phyloP scores from a whole-genome alignment of 2,329 filamentous ascomycete genomes.

The Cercospora sp. region DNA sequence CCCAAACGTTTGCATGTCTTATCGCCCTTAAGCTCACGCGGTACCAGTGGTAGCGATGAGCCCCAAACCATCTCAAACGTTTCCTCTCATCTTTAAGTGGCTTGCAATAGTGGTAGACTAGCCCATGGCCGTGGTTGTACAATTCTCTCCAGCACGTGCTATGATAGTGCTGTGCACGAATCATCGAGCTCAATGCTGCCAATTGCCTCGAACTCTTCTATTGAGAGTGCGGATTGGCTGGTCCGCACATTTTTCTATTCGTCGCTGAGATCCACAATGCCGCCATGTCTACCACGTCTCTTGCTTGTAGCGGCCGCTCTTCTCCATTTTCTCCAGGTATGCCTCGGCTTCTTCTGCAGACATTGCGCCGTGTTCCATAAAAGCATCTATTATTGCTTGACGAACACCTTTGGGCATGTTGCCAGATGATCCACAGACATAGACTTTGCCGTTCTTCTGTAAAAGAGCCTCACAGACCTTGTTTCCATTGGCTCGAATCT shows the following conservation, averaged over 20 bases:
- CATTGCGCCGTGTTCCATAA: slow-evolving; percentile 46
- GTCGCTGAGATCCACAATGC: not conserved
- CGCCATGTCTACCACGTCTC: slow-evolving; percentile 62
- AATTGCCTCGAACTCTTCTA: no score
- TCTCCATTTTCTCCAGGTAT: slow-evolving; percentile 57
- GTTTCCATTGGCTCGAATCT: slow-evolving; percentile 53
- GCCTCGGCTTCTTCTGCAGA: slow-evolving; percentile 59
- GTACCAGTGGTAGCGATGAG: not conserved
- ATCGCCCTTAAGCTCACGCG: not conserved
- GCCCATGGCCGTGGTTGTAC: not conserved
- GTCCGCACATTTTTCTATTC: not conserved
- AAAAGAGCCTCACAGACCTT: slow-evolving; percentile 56
- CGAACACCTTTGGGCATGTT: slow-evolving; percentile 71
- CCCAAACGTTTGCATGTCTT: not conserved
- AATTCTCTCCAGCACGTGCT: not conserved
- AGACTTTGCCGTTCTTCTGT: slow-evolving; percentile 54
- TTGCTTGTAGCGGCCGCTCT: slow-evolving; percentile 62
- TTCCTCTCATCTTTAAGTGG: not conserved
- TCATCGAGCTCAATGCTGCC: not conserved
- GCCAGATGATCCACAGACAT: slow-evolving; percentile 63
- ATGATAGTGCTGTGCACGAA: not conserved
- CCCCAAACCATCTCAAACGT: not conserved
- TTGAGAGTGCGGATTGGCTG: not conserved
- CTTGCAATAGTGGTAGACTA: not conserved
- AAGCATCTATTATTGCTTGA: slow-evolving; percentile 63